Base-by-base conservation (phyloP, 331 rosid genomes). In the Phaseolus coccineus region DNA sequence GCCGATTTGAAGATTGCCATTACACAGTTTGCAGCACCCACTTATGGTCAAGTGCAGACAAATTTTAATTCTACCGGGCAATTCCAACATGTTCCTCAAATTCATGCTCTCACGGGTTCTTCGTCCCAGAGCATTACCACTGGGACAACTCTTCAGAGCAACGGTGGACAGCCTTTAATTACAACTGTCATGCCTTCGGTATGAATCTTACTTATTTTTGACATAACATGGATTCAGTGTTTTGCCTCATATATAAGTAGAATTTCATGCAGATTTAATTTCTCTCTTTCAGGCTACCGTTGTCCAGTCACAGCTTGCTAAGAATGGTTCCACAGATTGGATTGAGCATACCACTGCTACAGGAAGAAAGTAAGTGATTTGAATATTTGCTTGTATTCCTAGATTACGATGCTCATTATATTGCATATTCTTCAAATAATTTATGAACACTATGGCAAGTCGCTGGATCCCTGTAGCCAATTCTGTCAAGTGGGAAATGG, bases 341-440 rank as follows among this genome's bases (percentile, higher is more conserved):
- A 92, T 80, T 59, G 98, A 94, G 78, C 98, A 94, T 84, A 83
- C 85, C 31, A 86, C 97, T 81, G 87, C 95, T 81, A 91, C 85
- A 81, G 98, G 97, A 85, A 91, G 93, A 85, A 92, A 87, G 97
- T 94, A 88, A 55, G 64, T 68, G 71, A 50, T 69, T 89, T 35
- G 47, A 59, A 73, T 80, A 24, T 61, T 56, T 81, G 44, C 71
- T 76, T 71, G 44, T 40, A 55, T 64, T 81, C 72, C 39, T 57
- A 53, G 83, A 25, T 79, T 51, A 39, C 16, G 13, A 24, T 44
- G 39, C 6, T 16, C 4, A 77, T 77, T 80, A 83, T 42, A 57
- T 58, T 50, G 73, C 58, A 68, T 69, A 22, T 39, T 58, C 31
- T 68, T 22, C 1, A 77, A 51, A 37, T 66, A 77, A 39, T 61